Base-by-base conservation (phyloP, 2,329 filamentous ascomycete species). In the Verticillium alfalfae region DNA sequence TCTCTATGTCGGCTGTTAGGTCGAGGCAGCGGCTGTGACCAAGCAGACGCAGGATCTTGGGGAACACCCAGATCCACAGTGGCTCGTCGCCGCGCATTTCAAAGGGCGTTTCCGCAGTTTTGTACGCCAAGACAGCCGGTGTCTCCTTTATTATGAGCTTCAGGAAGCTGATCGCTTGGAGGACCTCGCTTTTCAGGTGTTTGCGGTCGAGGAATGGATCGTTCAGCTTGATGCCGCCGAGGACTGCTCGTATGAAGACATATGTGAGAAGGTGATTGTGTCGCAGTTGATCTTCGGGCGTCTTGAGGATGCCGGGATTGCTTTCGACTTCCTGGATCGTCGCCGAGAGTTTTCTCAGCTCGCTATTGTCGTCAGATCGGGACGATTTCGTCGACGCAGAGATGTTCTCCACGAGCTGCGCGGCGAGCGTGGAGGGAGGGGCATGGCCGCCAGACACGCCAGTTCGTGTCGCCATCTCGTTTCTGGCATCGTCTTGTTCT, bases 201-300 rank as follows among this genome's bases (percentile, higher is more conserved):
- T 81, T 79, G 59, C 74, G 76, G 65, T 86, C 78, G 62, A 86
- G 81, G 71, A 93, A 90, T 2, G 86, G 87, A 67, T 93, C 86
- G 68, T 92, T 85, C 70, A 85, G 81, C 66, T 83, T 82, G 56
- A 91, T 80, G 55, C 82, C 82, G 67, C 93, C 90, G 13, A 97
- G 79, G 26, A 92, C 90, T 62, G 92, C 90, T 70, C 91, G 88
- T 58, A 89, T 83, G 67, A 95, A 90, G 65, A 97, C 90, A 70
- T 91, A 93, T 59, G 97, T 88, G 58, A 97, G 84, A 75, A 93
- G 90, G 69, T 93, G 89, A 67, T 96, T 94, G 71, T 96, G 88
- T 58, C 88, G 84, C 55, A 90, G 76, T 66, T 90, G 88, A 55
- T 90, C 87, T 65, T 88, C 84, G 1, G 80, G 70, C 13, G 85